Percentiles rank a stretch among this genome's conserved stretches.
phyloP scores from a whole-genome alignment of 1,284 basidiomycete genomes.

The Agaricales sp. region DNA sequence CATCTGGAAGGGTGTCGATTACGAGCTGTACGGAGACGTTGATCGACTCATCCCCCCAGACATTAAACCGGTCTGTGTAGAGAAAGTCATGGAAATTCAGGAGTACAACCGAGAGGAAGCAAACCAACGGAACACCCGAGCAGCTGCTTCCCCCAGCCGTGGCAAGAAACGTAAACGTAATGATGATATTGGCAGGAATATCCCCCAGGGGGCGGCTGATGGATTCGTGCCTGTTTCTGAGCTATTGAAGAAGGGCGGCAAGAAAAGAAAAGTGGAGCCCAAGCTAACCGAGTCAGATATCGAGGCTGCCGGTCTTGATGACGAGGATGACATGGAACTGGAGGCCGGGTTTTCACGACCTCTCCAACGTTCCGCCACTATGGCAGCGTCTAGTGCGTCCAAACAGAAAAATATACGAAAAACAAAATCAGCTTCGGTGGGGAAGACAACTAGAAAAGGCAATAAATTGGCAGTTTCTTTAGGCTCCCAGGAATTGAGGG shows the following conservation, averaged over 20 bases:
- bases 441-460: slow-evolving; percentile 19
- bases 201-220: slow-evolving; percentile 50
- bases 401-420: slow-evolving; percentile 36
- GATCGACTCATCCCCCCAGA: slow-evolving; percentile 77
- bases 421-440: slow-evolving; percentile 11
- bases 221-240: slow-evolving; percentile 57
- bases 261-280: slow-evolving; percentile 4
- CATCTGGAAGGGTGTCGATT: slow-evolving; percentile 76
- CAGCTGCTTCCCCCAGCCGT: slow-evolving; percentile 18
- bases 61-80: slow-evolving; percentile 67
- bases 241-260: slow-evolving; percentile 39
- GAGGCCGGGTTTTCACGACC: slow-evolving; percentile 1
- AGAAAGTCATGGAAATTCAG: slow-evolving; percentile 75
- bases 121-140: background rate
- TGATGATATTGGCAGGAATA: slow-evolving; percentile 52
- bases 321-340: slow-evolving; percentile 2
- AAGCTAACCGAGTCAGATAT: background rate
- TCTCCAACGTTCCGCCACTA: background rate
- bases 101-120: slow-evolving; percentile 51
- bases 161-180: slow-evolving; percentile 61
- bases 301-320: background rate
- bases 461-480: slow-evolving; percentile 32
- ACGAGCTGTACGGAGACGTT: slow-evolving; percentile 91
- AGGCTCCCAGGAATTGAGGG: slow-evolving; percentile 46
- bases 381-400: background rate